Evolutionary conservation across 169 alveolate species (phyloP).

Genomic region (Plasmodium adleri): DNA sequence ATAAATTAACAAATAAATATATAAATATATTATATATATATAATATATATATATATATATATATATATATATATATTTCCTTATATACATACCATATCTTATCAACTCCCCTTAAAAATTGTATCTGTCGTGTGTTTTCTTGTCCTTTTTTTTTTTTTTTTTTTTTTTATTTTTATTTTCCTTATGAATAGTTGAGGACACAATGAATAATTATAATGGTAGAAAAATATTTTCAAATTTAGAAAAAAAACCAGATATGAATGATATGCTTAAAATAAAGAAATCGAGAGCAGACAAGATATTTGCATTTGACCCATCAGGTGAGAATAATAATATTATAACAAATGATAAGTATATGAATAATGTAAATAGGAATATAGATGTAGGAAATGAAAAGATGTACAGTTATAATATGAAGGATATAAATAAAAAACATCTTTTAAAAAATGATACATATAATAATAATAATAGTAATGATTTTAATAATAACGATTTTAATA

Average conservation of each 20-base stretch:
- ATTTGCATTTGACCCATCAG: neutral
- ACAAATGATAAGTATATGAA: conserved; percentile 8
- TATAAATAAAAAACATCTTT: conserved; percentile 23
- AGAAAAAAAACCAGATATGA: conserved; percentile 25
- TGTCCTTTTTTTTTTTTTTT: neutral
- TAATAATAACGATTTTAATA: conserved; percentile 45
- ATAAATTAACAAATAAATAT: neutral
- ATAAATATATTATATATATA: neutral
- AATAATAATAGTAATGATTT: conserved; percentile 6
- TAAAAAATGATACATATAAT: conserved; percentile 28
- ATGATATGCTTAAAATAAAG: conserved; percentile 38
- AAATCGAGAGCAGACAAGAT: conserved; percentile 27
- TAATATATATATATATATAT: neutral
- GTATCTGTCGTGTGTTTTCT: too few species aligned
- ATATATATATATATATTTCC: neutral
- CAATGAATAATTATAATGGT: conserved; percentile 38
- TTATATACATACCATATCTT: too few species aligned
- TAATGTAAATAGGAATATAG: conserved; percentile 32
- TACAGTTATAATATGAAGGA: conserved; percentile 34
- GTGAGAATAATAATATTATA: neutral
- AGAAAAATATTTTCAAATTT: conserved; percentile 5
- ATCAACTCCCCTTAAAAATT: too few species aligned
- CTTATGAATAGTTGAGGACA: conserved; percentile 7
- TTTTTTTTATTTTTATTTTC: neutral
- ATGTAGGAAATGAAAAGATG: conserved; percentile 33